Conservation (phyloP, 352 stramenopile genomes). For the Phytophthora hibernalis region DNA sequence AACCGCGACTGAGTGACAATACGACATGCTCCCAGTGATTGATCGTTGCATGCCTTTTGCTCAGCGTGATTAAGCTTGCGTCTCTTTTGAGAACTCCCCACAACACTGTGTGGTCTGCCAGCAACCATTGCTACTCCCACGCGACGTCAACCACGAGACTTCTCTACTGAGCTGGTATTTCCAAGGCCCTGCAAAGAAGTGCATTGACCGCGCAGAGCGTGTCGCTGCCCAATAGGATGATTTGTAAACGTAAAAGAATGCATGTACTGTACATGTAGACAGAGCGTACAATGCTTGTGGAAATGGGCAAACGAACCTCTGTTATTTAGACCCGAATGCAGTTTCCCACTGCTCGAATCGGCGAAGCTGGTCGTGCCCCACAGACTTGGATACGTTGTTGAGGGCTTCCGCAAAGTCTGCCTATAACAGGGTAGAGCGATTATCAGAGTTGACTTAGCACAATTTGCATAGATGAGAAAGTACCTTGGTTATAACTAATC, state of each 20-base stretch:
- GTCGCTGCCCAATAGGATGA: slow-evolving; percentile 19
- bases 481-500: slow-evolving; percentile 74
- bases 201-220: slow-evolving; percentile 7
- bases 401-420: slow-evolving; percentile 70
- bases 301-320: background rate
- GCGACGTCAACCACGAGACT: background rate
- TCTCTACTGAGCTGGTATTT: slow-evolving; percentile 8
- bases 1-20: background rate
- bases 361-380: slow-evolving; percentile 76
- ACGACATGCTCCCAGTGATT: background rate
- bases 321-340: slow-evolving; percentile 85
- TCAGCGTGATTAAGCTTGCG: slow-evolving; percentile 16
- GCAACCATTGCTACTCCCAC: background rate
- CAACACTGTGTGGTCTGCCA: background rate
- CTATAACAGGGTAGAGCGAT: slow-evolving; percentile 10
- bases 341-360: slow-evolving; percentile 81
- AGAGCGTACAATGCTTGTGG: slow-evolving; percentile 5
- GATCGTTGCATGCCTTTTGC: slow-evolving; percentile 13
- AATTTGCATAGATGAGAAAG: background rate
- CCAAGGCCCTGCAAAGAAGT: too few relatives aligned
- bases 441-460: background rate
- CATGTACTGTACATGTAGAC: too few relatives aligned
- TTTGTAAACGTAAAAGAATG: slow-evolving; percentile 3
- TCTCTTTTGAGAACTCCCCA: slow-evolving; percentile 11
- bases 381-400: slow-evolving; percentile 85